Conservation (phyloP, 75 land plant species). For the Picea glauca region DNA sequence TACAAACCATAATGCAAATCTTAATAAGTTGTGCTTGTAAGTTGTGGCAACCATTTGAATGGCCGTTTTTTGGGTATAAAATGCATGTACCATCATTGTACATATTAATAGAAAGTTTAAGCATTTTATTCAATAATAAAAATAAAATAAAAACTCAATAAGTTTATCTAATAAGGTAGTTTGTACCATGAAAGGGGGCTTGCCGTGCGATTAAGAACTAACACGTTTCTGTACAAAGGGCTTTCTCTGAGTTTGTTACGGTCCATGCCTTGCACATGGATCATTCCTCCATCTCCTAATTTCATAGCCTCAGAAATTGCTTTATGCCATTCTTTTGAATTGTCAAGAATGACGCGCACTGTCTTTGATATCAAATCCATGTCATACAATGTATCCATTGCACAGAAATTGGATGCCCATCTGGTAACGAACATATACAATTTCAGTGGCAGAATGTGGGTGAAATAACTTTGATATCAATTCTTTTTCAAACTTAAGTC, state of each 20-base stretch:
- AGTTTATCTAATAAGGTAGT: conserved; percentile 7
- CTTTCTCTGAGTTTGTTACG: conserved; percentile 46
- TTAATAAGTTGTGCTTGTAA: neutral
- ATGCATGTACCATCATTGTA: neutral
- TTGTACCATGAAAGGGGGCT: conserved; percentile 84
- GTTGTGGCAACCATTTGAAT: too few relatives aligned
- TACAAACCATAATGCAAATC: neutral
- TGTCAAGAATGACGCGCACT: conserved; percentile 75
- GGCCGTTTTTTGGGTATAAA: neutral
- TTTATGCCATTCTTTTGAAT: conserved; percentile 62
- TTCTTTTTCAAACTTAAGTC: too few relatives aligned
- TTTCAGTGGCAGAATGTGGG: neutral
- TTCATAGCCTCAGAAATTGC: conserved; percentile 55
- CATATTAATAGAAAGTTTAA: neutral
- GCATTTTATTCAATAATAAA: neutral
- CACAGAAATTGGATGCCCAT: conserved; percentile 65
- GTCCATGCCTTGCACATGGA: conserved; percentile 59
- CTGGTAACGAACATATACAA: conserved; percentile 26
- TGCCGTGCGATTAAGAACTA: conserved; percentile 88
- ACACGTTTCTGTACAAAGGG: conserved; percentile 42
- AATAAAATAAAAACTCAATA: neutral
- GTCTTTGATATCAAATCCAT: conserved; percentile 68
- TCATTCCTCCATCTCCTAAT: conserved; percentile 40
- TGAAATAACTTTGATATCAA: neutral
- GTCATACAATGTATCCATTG: conserved; percentile 89